Conservation (phyloP, 768 basidiomycete genomes). For the Tylopilus rubrobrunneus region DNA sequence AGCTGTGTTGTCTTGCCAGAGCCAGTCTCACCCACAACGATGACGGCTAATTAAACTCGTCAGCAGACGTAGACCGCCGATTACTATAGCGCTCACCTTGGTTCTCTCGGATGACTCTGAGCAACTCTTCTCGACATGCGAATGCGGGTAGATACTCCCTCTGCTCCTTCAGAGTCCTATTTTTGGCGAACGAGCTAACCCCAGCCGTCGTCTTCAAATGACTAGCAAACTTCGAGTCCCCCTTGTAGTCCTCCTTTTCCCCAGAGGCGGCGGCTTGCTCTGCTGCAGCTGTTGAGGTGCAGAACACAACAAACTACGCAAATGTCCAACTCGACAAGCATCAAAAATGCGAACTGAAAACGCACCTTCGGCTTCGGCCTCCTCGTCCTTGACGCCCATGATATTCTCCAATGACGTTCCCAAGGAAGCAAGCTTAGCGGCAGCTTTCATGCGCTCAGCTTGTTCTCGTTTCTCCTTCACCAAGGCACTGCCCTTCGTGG, state of each 20-base stretch:
- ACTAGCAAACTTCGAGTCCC: constrained; percentile 95
- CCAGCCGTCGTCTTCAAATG: constrained; percentile 82
- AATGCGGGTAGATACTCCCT: constrained; percentile 97
- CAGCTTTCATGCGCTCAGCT: constrained; percentile 92
- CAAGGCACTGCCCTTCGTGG: constrained; percentile 92
- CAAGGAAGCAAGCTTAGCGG: constrained; percentile 88
- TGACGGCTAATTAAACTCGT: constrained; percentile 54
- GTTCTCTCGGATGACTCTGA: constrained; percentile 87
- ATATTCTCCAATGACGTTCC: constrained; percentile 95
- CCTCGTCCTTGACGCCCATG: constrained; percentile 95
- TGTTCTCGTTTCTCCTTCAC: constrained; percentile 97
- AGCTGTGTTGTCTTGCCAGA: constrained; percentile 99
- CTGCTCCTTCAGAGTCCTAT: constrained; percentile 87
- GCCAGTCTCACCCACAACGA: constrained; percentile 99
- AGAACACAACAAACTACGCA: constrained; percentile 55
- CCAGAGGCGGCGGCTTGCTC: constrained; percentile 46
- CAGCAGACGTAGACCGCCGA: background rate
- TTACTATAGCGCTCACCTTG: constrained; percentile 59
- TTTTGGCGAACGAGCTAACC: constrained; percentile 77
- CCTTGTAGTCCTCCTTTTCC: constrained; percentile 73
- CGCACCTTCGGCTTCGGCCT: constrained; percentile 88
- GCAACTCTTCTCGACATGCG: constrained; percentile 90
- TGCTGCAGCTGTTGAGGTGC: constrained; percentile 44
- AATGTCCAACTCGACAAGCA: constrained; percentile 66
- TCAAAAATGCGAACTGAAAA: constrained; percentile 20